Conservation (phyloP, 2,329 filamentous ascomycete species). For the Diplocarpon mali region DNA sequence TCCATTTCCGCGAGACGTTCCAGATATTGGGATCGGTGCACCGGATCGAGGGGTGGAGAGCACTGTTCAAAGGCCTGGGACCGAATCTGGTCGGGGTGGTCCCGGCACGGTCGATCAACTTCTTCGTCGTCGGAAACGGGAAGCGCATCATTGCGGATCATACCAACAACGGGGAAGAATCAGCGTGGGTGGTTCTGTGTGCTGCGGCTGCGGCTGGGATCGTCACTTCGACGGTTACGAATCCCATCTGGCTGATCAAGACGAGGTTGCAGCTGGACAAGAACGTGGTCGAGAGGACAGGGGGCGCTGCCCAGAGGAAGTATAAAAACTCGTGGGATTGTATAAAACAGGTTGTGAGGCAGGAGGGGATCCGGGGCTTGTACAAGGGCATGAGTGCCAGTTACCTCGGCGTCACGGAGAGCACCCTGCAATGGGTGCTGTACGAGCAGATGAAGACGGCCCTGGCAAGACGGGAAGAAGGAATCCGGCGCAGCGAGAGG, state of each 20-base stretch:
- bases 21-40: conserved; percentile 78
- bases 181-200: conserved; percentile 65
- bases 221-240: conserved; percentile 80
- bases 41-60: conserved; percentile 69
- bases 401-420: conserved; percentile 84
- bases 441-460: conserved; percentile 84
- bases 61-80: conserved; percentile 85
- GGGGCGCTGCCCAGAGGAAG: conserved; percentile 44
- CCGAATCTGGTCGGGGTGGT: conserved; percentile 86
- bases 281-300: conserved; percentile 54
- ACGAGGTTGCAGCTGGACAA: conserved; percentile 88
- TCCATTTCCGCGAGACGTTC: conserved; percentile 77
- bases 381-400: conserved; percentile 88
- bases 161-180: conserved; percentile 59
- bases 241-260: conserved; percentile 95
- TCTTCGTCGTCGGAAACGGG: conserved; percentile 86
- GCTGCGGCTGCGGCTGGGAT: conserved; percentile 72
- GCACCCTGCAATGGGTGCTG: conserved; percentile 83
- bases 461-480: conserved; percentile 54
- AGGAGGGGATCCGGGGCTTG: conserved; percentile 71
- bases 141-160: conserved; percentile 71
- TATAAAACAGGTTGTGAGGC: conserved; percentile 65
- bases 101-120: conserved; percentile 83
- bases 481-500: conserved; percentile 45
- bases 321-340: conserved; percentile 89